These are phyloP conservation scores for Aspergillus panamensis DNA, from an alignment of 495 filamentous ascomycete species.

Conservation along the genomic window DNA sequence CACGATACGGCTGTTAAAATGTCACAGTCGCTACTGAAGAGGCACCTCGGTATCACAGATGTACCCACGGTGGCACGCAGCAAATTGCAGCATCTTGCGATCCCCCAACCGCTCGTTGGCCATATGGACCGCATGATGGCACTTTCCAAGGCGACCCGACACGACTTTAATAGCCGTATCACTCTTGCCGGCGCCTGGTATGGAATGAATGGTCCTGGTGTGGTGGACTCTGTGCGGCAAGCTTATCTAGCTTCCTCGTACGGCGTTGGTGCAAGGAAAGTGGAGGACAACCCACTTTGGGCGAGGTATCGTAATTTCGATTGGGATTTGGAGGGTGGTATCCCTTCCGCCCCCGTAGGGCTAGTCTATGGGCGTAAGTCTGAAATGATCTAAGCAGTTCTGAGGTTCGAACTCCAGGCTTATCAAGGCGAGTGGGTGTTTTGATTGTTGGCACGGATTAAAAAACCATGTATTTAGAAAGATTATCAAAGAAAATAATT, in stretches of 20 bases:
- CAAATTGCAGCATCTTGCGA: constrained; percentile 69
- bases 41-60: constrained; percentile 69
- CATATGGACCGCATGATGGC: constrained; percentile 61
- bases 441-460: background rate
- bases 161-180: constrained; percentile 59
- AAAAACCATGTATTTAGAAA: background rate
- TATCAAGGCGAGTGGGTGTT: background rate
- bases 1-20: constrained; percentile 60
- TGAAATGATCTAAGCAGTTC: background rate
- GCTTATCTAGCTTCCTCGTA: constrained; percentile 36
- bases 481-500: background rate
- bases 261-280: constrained; percentile 32
- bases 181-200: constrained; percentile 80
- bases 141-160: constrained; percentile 52
- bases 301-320: constrained; percentile 14
- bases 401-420: background rate
- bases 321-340: constrained; percentile 38
- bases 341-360: constrained; percentile 31
- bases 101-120: constrained; percentile 84
- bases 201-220: constrained; percentile 45
- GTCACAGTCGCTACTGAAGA: constrained; percentile 61
- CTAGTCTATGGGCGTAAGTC: constrained; percentile 9
- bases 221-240: constrained; percentile 61
- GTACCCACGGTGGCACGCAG: constrained; percentile 53
- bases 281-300: constrained; percentile 27